Evolutionary conservation across 2,329 filamentous ascomycete genomes (phyloP).

Genomic region (Mariannaea elegans): DNA sequence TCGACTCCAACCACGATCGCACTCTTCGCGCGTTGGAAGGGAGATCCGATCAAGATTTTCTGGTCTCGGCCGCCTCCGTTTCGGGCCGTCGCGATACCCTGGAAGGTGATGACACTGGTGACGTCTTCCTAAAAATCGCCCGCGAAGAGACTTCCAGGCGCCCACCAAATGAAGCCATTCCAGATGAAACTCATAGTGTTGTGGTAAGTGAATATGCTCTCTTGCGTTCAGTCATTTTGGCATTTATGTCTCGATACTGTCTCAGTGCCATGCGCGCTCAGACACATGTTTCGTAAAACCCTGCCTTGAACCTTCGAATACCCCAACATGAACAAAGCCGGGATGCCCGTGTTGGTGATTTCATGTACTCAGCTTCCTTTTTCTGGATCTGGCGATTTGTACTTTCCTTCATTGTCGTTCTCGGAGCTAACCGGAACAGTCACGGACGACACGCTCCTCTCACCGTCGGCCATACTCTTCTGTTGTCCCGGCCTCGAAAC

Average conservation of each 20-base stretch:
- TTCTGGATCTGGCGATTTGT: neutral
- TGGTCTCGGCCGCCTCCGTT: conserved; percentile 52
- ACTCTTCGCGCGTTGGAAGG: conserved; percentile 63
- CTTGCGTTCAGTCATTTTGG: neutral
- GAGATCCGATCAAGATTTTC: conserved; percentile 36
- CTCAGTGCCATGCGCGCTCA: conserved; percentile 20
- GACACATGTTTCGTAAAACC: conserved; percentile 15
- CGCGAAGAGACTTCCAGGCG: conserved; percentile 59
- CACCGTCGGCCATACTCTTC: conserved; percentile 64
- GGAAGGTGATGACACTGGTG: conserved; percentile 63
- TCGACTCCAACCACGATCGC: conserved; percentile 58
- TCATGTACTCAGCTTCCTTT: neutral
- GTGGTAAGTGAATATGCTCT: conserved; percentile 54
- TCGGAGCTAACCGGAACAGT: conserved; percentile 47
- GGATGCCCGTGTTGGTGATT: conserved; percentile 8
- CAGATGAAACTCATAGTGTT: conserved; percentile 48
- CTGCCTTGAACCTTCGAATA: neutral
- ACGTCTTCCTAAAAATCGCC: conserved; percentile 68
- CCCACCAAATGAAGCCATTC: conserved; percentile 45
- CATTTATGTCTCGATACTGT: conserved; percentile 17
- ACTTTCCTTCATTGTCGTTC: conserved; percentile 10
- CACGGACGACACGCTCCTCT: conserved; percentile 56
- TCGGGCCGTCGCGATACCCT: conserved; percentile 46
- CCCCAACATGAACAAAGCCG: conserved; percentile 1
- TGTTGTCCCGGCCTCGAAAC: conserved; percentile 57